phyloP scores from a whole-genome alignment of 176 grass and related monocot genomes.

The Chrysopogon serrulatus region DNA sequence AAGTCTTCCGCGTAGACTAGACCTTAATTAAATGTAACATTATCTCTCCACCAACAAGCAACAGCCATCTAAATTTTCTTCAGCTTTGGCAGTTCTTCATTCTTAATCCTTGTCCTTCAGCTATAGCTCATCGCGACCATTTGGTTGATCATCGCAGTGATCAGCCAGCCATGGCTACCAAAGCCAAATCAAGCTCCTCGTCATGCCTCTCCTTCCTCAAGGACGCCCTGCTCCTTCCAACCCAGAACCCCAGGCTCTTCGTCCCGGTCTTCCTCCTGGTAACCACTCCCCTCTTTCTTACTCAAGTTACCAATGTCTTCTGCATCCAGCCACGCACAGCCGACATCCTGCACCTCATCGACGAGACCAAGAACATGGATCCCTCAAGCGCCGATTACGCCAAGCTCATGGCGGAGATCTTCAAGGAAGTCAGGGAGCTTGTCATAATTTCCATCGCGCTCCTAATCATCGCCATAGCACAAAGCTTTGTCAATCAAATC shows the following conservation, averaged over 20 bases:
- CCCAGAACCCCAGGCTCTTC: slow-evolving; percentile 23
- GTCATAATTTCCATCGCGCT: not conserved
- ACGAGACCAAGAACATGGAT: not conserved
- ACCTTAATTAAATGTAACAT: too few relatives aligned
- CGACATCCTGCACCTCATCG: not conserved
- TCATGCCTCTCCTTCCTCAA: slow-evolving; percentile 19
- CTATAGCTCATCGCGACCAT: not conserved
- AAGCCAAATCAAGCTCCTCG: not conserved
- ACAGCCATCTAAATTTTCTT: too few relatives aligned
- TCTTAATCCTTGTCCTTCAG: too few relatives aligned
- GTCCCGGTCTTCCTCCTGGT: not conserved
- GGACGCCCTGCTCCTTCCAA: slow-evolving; percentile 14
- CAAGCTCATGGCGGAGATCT: not conserved
- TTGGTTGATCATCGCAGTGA: not conserved
- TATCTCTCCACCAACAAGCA: too few relatives aligned
- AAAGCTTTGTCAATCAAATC: not conserved
- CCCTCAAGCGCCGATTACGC: slow-evolving; percentile 11
- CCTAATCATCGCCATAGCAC: not conserved
- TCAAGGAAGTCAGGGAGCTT: not conserved
- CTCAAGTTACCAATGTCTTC: not conserved
- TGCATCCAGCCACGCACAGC: not conserved
- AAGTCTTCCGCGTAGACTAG: too few relatives aligned
- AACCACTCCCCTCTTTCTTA: not conserved
- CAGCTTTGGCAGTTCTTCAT: too few relatives aligned
- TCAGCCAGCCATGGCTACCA: slow-evolving; percentile 15